Evolutionary conservation across 805 yeast species (phyloP).

Genomic region (Teunomyces stri): DNA sequence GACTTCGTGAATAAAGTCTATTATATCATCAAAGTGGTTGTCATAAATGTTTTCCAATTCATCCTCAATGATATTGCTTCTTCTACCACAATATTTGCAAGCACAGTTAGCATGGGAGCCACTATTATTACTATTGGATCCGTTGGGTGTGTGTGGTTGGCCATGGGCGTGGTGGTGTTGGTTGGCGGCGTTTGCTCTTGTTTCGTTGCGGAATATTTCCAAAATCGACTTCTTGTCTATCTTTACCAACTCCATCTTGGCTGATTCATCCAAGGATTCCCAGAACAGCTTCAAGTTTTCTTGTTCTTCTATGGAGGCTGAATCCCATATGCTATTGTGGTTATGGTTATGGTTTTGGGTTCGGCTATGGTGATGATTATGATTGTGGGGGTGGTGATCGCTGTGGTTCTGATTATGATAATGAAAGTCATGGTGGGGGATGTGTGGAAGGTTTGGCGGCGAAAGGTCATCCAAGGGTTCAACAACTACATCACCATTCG

Average conservation of each 20-base stretch:
- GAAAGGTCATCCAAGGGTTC: conserved; percentile 47
- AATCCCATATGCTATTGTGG: conserved; percentile 43
- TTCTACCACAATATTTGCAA: conserved; percentile 77
- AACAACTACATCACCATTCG: conserved; percentile 76
- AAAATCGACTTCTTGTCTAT: conserved; percentile 70
- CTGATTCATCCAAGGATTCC: conserved; percentile 60
- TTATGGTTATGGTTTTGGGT: neutral
- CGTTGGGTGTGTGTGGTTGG: conserved; percentile 19
- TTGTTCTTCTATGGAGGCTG: conserved; percentile 49
- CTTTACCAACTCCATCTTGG: conserved; percentile 58
- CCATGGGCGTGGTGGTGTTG: conserved; percentile 32
- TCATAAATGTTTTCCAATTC: conserved; percentile 75
- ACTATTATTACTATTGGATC: conserved; percentile 6
- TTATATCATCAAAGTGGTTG: conserved; percentile 54
- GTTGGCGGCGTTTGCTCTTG: conserved; percentile 12
- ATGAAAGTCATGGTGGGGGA: conserved; percentile 6
- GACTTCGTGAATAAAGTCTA: conserved; percentile 36
- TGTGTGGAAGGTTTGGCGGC: conserved; percentile 5
- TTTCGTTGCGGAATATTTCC: conserved; percentile 53
- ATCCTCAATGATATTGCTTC: conserved; percentile 66
- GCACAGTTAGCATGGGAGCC: conserved; percentile 43
- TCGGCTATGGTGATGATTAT: conserved; percentile 8
- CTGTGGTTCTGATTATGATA: conserved; percentile 9
- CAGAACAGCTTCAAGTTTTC: conserved; percentile 57
- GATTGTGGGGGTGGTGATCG: neutral